Evolutionary conservation across 805 yeast species (phyloP), one percentile per base, ranked within the genome.

Genomic region (Isabelozyma heimii): DNA sequence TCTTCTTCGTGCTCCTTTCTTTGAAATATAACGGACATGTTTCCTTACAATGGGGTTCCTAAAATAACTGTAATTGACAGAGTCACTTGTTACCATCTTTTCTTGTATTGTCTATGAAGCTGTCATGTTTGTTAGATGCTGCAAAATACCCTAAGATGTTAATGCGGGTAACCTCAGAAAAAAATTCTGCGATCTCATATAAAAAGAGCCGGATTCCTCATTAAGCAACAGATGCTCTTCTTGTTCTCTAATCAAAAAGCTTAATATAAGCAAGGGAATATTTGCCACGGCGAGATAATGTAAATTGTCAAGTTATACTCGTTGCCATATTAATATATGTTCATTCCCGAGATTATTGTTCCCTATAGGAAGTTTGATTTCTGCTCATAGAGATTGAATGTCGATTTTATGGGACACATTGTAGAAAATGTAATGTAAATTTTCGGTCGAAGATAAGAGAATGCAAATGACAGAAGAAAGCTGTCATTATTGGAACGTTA

Each of bases 231-330:
- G 35, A 30, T 30, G 35, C 35, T 20, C 35, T 40, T 58, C 62
- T 61, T 61, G 58, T 63, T 64, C 74, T 63, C 60, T 66, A 80
- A 80, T 80, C 84, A 80, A 81, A 81, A 81, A 80, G 80, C 66
- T 65, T 65, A 61, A 59, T 65, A 62, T 30, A 61, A 59, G 61
- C 59, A 61, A 74, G 85, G 81, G 82, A 79, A 71, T 70, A 72
- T 77, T 78, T 81, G 85, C 85, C 85, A 81, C 85, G 85, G 72
- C 84, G 84, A 69, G 78, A 67, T 76, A 75, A 79, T 75, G 81
- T 68, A 75, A 51, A 75, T 73, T 73, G 73, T 77, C 83, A 79
- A 79, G 83, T 79, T 76, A 74, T 71, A 67, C 73, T 68, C 84
- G 84, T 80, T 81, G 85, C 85, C 85, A 81, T 80, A 69, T 73